Evolutionary conservation across 768 basidiomycete genomes (phyloP), one percentile per base, ranked within the genome.

Genomic region (Hygrocybe coccinea): DNA sequence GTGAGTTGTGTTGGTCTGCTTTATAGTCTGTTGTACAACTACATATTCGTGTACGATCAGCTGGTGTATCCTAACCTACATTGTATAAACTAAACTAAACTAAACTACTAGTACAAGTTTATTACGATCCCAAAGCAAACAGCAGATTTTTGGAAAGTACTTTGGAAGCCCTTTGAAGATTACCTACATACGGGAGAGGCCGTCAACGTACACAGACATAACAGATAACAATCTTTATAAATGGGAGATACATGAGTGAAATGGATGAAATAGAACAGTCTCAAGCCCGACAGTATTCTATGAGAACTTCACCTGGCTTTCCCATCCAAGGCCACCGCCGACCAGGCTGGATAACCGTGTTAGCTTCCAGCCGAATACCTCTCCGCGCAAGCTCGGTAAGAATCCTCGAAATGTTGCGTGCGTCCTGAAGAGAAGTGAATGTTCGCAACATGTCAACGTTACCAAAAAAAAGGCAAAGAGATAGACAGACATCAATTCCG

Each of bases 241-340:
- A n/a, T n/a, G n/a, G n/a, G n/a, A n/a, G n/a, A 22, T 48, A 48
- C 15, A n/a, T 21, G 21, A 22, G 5, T 12, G 19, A 47, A n/a
- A 35, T 36, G 11, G 51, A 50, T 12, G 19, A 47, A n/a, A 35
- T 36, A 29, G 51, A 50, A n/a, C 11, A 34, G 15, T 50, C 33
- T 33, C 15, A 22, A 35, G 29, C 5, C 49, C 35, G 7, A 33
- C 9, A 56, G 52, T 29, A n/a, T n/a, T 74, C 71, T 64, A 87
- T 84, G 60, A 87, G 70, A 56, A 91, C 73, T 68, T 83, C 76
- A 9, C 89, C 89, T 37, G 74, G 71, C 63, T 78, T 83, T 63
- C 89, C 90, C 91, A 94, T 93, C 91, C 91, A 93, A 12, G 72
- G 72, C 91, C 89, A 94, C 52, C 86, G 79, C 48, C 81, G 76